Evolutionary conservation across 2,329 filamentous ascomycete genomes (phyloP).

Genomic region (Dothideomycetes sp.): DNA sequence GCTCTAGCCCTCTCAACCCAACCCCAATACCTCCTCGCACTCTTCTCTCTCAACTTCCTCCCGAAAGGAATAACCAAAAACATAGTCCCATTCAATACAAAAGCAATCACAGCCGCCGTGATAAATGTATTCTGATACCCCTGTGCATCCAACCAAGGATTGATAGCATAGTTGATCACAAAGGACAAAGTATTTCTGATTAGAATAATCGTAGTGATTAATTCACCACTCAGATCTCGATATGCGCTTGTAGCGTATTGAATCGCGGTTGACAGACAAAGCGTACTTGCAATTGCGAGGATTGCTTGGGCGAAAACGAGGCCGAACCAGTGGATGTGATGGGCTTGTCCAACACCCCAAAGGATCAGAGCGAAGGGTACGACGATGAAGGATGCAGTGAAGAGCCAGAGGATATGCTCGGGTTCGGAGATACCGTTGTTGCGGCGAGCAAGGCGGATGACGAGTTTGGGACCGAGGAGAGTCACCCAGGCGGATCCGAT

Average conservation of each 20-base stretch:
- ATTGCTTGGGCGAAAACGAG: constrained; percentile 25
- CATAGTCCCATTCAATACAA: constrained; percentile 2
- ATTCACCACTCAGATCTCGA: constrained; percentile 34
- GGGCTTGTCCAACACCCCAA: constrained; percentile 3
- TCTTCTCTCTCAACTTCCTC: not conserved
- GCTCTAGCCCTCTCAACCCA: constrained; percentile 11
- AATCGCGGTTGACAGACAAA: constrained; percentile 10
- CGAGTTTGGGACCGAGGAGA: constrained; percentile 20
- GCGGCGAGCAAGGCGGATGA: constrained; percentile 32
- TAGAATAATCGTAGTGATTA: constrained; percentile 38
- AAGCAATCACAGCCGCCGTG: constrained; percentile 25
- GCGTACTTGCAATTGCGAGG: constrained; percentile 19
- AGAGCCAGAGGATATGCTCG: constrained; percentile 34
- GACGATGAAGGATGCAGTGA: constrained; percentile 16
- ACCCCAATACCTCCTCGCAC: constrained; percentile 10
- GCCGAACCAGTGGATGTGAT: constrained; percentile 12
- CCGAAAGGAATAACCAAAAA: constrained; percentile 2
- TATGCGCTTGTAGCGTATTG: constrained; percentile 10
- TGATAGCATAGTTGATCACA: constrained; percentile 38
- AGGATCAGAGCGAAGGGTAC: constrained; percentile 9
- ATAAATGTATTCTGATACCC: constrained; percentile 37
- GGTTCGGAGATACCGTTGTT: constrained; percentile 35
- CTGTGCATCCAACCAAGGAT: constrained; percentile 36
- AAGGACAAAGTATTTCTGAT: constrained; percentile 42
- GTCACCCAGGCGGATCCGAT: constrained; percentile 28